Percentiles rank a stretch among this genome's conserved stretches.
These are phyloP conservation scores for Lachancea meyersii DNA, from an alignment of 805 yeast genomes.

Conservation along the genomic window DNA sequence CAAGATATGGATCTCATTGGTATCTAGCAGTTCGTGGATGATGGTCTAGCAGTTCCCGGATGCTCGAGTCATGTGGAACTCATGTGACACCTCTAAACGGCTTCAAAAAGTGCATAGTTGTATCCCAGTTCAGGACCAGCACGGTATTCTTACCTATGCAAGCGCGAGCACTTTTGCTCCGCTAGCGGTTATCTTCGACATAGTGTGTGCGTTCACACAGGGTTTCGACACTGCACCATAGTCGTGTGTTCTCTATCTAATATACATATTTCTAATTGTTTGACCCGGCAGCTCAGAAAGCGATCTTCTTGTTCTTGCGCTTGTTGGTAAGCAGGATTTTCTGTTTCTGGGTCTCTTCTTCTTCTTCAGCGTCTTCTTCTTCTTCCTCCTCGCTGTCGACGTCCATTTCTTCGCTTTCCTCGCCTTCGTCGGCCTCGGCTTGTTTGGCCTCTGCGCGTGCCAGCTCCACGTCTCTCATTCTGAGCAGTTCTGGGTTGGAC, in stretches of 20 bases:
- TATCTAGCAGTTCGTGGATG: too few relatives aligned
- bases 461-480: constrained; percentile 88
- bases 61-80: too few relatives aligned
- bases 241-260: constrained; percentile 1
- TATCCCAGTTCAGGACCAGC: too few relatives aligned
- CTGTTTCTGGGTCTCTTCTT: constrained; percentile 42
- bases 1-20: too few relatives aligned
- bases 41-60: too few relatives aligned
- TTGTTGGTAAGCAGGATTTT: constrained; percentile 57
- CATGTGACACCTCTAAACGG: too few relatives aligned
- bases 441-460: constrained; percentile 69
- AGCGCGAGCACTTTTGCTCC: too few relatives aligned
- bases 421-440: constrained; percentile 42
- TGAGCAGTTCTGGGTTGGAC: constrained; percentile 80
- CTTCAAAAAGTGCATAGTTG: too few relatives aligned
- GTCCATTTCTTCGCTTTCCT: constrained; percentile 40
- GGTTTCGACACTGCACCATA: too few relatives aligned
- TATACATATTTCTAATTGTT: constrained; percentile 1
- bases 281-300: constrained; percentile 21
- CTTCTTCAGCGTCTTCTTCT: constrained; percentile 51
- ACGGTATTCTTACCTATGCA: too few relatives aligned
- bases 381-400: constrained; percentile 43
- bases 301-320: constrained; percentile 40
- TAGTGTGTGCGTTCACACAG: too few relatives aligned
- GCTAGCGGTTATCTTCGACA: too few relatives aligned